phyloP scores from a whole-genome alignment of 129 eudicot genomes.

The Ambrosia trifida region DNA sequence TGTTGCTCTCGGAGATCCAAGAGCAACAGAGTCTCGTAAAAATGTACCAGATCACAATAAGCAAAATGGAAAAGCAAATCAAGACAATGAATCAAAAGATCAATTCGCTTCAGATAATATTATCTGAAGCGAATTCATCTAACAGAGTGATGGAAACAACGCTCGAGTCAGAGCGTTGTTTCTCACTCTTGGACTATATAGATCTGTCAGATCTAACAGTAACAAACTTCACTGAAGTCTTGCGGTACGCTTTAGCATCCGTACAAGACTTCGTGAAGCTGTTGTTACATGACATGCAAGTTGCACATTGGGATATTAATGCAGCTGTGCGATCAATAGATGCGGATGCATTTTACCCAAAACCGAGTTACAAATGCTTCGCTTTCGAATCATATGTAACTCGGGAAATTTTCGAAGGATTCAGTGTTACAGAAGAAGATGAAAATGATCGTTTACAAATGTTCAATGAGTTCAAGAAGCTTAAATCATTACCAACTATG shows the following conservation, averaged over 20 bases:
- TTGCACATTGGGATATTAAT: conserved; percentile 60
- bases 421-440: conserved; percentile 24
- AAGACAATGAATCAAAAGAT: conserved; percentile 42
- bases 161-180: conserved; percentile 54
- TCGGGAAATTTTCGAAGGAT: conserved; percentile 60
- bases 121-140: conserved; percentile 20
- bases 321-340: conserved; percentile 52
- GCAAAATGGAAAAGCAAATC: conserved; percentile 52
- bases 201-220: conserved; percentile 34
- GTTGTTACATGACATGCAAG: conserved; percentile 61
- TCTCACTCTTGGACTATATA: conserved; percentile 47
- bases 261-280: conserved; percentile 60
- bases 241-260: conserved; percentile 58
- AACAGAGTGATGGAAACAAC: conserved; percentile 48
- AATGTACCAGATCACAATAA: conserved; percentile 66
- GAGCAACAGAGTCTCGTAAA: conserved; percentile 62
- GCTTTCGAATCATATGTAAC: conserved; percentile 67
- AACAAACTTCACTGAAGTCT: conserved; percentile 48
- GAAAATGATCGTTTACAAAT: conserved; percentile 25
- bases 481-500: conserved; percentile 39
- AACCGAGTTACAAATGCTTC: conserved; percentile 48
- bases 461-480: conserved; percentile 47
- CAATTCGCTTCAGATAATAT: conserved; percentile 18
- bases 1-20: conserved; percentile 50
- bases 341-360: conserved; percentile 30